Base-by-base conservation (phyloP, 371 early-diverging fungal genomes). In the Mortierella sp. region DNA sequence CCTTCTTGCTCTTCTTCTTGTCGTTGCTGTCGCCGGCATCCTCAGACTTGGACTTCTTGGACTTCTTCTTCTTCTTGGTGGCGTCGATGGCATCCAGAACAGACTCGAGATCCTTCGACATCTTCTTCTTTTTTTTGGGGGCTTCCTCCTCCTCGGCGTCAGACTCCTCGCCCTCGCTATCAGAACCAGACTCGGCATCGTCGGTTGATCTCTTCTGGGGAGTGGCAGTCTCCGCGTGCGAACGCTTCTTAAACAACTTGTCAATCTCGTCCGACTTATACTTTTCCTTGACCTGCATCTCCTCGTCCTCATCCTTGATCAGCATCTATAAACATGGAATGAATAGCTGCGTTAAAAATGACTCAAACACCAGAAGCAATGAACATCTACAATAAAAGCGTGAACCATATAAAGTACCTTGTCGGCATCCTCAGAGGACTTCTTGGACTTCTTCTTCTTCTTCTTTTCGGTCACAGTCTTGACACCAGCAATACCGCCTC, bases 201-300 rank as follows among this genome's bases (percentile, higher is more conserved):
- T 72, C 72, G 37, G 28, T 51, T 43, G 37, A 43, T 11, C 55
- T 64, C 72, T 73, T 72, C 75, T 75, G 71, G 69, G 69, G 43
- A 0, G 55, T 37, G 26, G 76, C 57, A n/a, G 44, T 37, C 46
- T 88, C 80, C 26, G 43, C 55, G 31, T 77, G 79, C n/a, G 74
- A 72, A 26, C 81, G 78, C 82, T 87, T 87, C 83, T 89, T 87
- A 82, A 91, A 90, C 73, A 90, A 71, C 75, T 87, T 82, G 80
- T 90, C 90, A 72, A 90, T 89, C 82, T 90, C 90, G 74, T 89
- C 87, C 73, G 81, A 77, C 57, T 88, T 87, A 75, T 87, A 85
- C 70, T 75, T 73, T 59, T 86, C 87, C 69, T 72, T 82, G 54
- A 50, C 79, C 74, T 77, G 70, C 72, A 50, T 77, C 51, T 81